Conservation (phyloP, 331 rosid species). For the Rosa hybrid region DNA sequence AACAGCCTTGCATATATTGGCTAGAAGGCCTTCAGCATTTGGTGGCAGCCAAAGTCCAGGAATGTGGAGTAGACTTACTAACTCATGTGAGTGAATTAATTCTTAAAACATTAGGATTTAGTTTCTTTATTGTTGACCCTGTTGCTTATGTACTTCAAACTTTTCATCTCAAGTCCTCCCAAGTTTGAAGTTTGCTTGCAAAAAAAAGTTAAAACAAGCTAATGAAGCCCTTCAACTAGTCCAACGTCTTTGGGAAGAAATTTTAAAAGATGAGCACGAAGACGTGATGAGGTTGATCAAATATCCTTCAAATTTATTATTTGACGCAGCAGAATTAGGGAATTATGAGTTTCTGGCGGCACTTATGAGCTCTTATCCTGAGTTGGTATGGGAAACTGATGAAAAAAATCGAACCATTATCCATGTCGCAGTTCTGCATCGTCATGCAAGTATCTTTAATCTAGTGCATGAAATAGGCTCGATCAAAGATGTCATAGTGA, state of each 20-base stretch:
- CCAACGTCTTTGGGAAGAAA: not conserved
- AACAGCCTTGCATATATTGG: constrained; percentile 23
- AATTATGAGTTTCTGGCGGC: constrained; percentile 14
- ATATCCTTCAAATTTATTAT: not conserved
- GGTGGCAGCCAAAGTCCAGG: not conserved
- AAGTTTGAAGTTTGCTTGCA: not conserved
- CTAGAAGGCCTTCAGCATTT: constrained; percentile 15
- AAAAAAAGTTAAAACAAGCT: not conserved
- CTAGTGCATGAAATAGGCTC: constrained; percentile 19
- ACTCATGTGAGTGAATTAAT: constrained; percentile 14
- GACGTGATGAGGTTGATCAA: not conserved
- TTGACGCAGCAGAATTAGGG: constrained; percentile 13
- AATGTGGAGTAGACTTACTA: constrained; percentile 9
- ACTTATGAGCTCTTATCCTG: constrained; percentile 12
- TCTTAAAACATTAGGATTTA: not conserved
- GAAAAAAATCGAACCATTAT: constrained; percentile 3
- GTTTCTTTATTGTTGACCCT: not conserved
- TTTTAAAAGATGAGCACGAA: not conserved
- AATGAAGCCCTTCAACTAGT: constrained; percentile 1
- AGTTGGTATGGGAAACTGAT: constrained; percentile 1
- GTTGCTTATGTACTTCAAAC: not conserved
- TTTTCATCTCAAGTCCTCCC: not conserved
- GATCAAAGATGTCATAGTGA: constrained; percentile 15
- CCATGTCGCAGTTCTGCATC: constrained; percentile 17
- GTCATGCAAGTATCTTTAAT: constrained; percentile 25